Evolutionary conservation across 2,329 filamentous ascomycete genomes (phyloP), one percentile per base, ranked within the genome.

Genomic region (Penicillium glabrum): DNA sequence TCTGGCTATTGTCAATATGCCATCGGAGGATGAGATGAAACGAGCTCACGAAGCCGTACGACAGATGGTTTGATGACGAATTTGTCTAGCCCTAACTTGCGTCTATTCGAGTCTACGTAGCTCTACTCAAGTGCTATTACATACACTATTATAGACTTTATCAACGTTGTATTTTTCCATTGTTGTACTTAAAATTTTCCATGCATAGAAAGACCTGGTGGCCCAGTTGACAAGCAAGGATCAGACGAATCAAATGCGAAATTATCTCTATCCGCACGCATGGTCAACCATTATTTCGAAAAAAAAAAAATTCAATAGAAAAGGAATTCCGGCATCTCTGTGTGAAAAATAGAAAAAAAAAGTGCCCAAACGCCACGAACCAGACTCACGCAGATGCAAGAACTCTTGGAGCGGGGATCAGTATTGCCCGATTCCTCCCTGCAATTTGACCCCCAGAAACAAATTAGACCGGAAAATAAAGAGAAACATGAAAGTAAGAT

Each of bases 1-100:
- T 61, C 60, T 83, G 53, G 77, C 81, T 69, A 76, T 83, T 54
- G 79, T 82, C 14, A 82, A 82, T 55, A 69, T 82, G 71, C 81
- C 81, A 1, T 71, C 69, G 0, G 73, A 77, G 11, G 72, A 75
- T 21, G 79, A 81, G 58, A 67, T 82, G 53, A 64, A 33, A 33
- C 57, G 59, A 23, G 68, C 67, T 19, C 52, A 57, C 2, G 47
- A 63, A 54, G 55, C 44, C 0, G 23, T 62, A 27, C 51, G 51
- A 27, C 56, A 46, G 35, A 39, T 47, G 27, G 21, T 11, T 19
- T 29, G 26, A 39, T 16, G 23, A n/a, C 24, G 27, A 10, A 21
- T 23, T 8, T 19, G 35, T n/a, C 7, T 39, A 39, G 31, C 13
- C 31, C 13, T 16, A 16, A 6, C 14, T 33, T 16, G 31, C 31